Conservation (phyloP, 2,329 filamentous ascomycete species). For the Fusarium bactridioides region DNA sequence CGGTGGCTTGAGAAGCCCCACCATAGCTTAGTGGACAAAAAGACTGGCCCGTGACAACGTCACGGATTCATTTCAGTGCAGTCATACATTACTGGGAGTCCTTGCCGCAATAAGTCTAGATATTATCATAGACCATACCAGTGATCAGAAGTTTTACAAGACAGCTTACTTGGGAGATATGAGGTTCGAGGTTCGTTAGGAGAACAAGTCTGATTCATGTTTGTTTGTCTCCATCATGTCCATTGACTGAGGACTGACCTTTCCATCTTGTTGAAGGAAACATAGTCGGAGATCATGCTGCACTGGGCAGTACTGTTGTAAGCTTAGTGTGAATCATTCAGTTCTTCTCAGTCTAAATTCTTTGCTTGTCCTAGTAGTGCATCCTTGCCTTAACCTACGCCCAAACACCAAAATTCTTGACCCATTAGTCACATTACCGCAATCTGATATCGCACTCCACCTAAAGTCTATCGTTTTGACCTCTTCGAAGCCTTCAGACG, state of each 20-base stretch:
- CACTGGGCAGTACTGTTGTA: too few relatives aligned
- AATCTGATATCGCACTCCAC: neutral
- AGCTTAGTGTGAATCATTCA: neutral
- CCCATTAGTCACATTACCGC: neutral
- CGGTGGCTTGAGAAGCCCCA: conserved; percentile 7
- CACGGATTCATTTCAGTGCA: neutral
- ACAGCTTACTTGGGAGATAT: neutral
- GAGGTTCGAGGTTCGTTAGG: neutral
- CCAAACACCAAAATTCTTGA: conserved; percentile 1
- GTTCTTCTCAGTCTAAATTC: neutral
- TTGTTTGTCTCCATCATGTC: neutral
- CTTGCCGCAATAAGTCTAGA: neutral
- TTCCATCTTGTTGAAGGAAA: too few relatives aligned
- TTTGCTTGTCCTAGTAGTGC: neutral
- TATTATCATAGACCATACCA: neutral
- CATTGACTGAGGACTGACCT: neutral
- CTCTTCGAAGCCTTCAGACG: conserved; percentile 49
- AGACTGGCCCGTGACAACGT: neutral
- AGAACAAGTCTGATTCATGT: neutral
- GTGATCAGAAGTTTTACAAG: neutral
- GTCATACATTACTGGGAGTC: neutral
- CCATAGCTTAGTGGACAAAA: neutral
- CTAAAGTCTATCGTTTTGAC: conserved; percentile 25
- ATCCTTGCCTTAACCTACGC: neutral
- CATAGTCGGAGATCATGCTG: neutral